phyloP scores from a whole-genome alignment of 1,139 yeast species.

The Martiniozyma asiatica region DNA sequence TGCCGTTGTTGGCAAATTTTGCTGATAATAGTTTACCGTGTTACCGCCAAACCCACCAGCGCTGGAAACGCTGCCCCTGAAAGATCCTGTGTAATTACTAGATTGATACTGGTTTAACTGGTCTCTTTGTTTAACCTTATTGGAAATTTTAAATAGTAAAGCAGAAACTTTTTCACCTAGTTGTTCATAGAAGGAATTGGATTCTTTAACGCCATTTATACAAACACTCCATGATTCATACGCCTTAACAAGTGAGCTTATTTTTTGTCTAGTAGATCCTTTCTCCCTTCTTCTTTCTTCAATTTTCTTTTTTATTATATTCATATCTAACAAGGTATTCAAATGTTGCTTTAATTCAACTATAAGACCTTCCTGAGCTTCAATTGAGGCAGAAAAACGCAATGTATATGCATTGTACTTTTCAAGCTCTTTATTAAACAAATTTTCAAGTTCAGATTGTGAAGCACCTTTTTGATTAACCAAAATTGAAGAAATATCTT shows the following conservation, averaged over 20 bases:
- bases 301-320: conserved; percentile 27
- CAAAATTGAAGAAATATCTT: conserved; percentile 73
- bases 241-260: conserved; percentile 37
- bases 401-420: conserved; percentile 64
- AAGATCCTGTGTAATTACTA: not conserved
- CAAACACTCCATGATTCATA: conserved; percentile 46
- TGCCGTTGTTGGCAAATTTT: conserved; percentile 2
- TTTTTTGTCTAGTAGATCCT: conserved; percentile 22
- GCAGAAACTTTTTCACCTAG: conserved; percentile 34
- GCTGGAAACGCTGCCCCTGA: too few relatives aligned
- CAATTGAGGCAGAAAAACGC: conserved; percentile 57
- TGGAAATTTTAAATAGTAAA: conserved; percentile 26
- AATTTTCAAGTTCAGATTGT: conserved; percentile 35
- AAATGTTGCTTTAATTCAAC: conserved; percentile 46
- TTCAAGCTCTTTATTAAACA: conserved; percentile 62
- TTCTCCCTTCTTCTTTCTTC: conserved; percentile 26
- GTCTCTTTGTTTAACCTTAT: conserved; percentile 24
- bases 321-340: conserved; percentile 39
- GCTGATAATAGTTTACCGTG: conserved; percentile 5
- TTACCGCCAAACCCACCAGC: conserved; percentile 8
- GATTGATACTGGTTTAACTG: not conserved
- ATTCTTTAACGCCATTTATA: conserved; percentile 46
- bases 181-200: conserved; percentile 50
- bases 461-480: conserved; percentile 48
- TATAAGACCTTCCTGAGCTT: conserved; percentile 48